Base-by-base conservation (phyloP, 768 basidiomycete species). In the Tricholoma sp. region DNA sequence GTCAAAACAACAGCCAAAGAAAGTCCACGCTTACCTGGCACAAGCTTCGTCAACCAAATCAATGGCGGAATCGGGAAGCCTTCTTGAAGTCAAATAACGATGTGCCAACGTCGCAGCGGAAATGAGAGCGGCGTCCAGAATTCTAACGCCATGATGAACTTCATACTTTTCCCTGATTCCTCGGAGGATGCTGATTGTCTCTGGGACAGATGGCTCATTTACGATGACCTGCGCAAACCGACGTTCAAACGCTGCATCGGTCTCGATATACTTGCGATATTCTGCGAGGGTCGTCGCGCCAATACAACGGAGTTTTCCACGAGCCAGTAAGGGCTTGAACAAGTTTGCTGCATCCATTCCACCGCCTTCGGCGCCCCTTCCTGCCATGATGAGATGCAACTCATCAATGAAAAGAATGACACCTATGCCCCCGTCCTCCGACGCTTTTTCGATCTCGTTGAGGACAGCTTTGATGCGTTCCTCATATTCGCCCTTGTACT, bases 331-430 rank as follows among this genome's bases (percentile, higher is more conserved):
- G 4, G 96, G 96, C 70, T 97, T 97, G 75, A 96, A 88, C 21
- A 96, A 74, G 71, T 94, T 95, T 7, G 83, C 89, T 0, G 94
- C 95, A 65, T 97, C 94, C 92, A 97, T 94, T 31, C 94, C 92
- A 14, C 88, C 88, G 29, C 91, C 89, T 67, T 88, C 85, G 2
- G 83, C 75, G 16, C 92, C 91, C 52, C 85, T 80, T 4, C 91
- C 92, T 2, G 91, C 87, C 91, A 97, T 94, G 73, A 98, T 88
- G 41, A 97, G 85, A 69, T 98, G 94, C 22, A 93, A 71, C 69
- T 98, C 96, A 64, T 99, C 95, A 62, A 98, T 85, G 79, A 98
- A 98, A 35, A 99, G 83, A 60, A 98, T 92, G 64, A 98, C 81
- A 16, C 85, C 84, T 5, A 81, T 80, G 41, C 90, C 87, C 27